These are phyloP conservation scores for Chernovozyma sophiae-reginae DNA, from an alignment of 1,139 yeast genomes.

Conservation along the genomic window DNA sequence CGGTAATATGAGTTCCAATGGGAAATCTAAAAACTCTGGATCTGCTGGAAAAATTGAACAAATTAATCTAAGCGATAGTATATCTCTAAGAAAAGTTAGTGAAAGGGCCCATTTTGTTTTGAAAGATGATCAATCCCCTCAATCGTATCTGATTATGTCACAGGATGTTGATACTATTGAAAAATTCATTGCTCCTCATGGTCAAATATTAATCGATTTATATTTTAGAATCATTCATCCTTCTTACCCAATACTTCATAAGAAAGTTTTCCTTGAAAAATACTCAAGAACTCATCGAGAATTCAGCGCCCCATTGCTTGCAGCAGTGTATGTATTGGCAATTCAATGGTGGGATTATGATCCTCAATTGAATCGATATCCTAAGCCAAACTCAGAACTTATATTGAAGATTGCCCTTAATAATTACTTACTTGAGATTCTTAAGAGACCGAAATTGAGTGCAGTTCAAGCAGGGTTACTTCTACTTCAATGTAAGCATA, in stretches of 20 bases:
- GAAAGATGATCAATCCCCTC: slow-evolving; percentile 68
- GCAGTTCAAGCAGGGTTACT: slow-evolving; percentile 78
- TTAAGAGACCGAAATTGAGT: slow-evolving; percentile 71
- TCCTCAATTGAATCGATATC: slow-evolving; percentile 57
- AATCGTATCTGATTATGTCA: slow-evolving; percentile 58
- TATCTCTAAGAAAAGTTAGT: slow-evolving; percentile 65
- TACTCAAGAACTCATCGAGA: slow-evolving; percentile 74
- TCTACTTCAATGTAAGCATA: slow-evolving; percentile 59
- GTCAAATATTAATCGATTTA: slow-evolving; percentile 63
- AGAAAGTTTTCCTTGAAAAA: slow-evolving; percentile 71
- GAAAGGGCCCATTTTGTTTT: slow-evolving; percentile 61
- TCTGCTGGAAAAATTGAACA: slow-evolving; percentile 49
- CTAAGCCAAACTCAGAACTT: slow-evolving; percentile 60
- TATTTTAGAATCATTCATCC: slow-evolving; percentile 78
- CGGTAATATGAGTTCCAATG: not conserved
- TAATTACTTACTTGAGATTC: slow-evolving; percentile 60
- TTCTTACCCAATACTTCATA: slow-evolving; percentile 71
- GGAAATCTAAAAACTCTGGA: slow-evolving; percentile 9
- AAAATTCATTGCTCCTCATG: slow-evolving; percentile 71
- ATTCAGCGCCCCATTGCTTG: slow-evolving; percentile 70
- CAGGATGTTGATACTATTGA: slow-evolving; percentile 70
- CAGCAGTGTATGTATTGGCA: slow-evolving; percentile 72
- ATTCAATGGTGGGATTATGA: slow-evolving; percentile 86
- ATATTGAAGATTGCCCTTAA: slow-evolving; percentile 49
- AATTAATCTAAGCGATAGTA: slow-evolving; percentile 52